These are phyloP conservation scores for Globisporangium acanthophoron DNA, from an alignment of 352 stramenopile species.

Conservation along the genomic window DNA sequence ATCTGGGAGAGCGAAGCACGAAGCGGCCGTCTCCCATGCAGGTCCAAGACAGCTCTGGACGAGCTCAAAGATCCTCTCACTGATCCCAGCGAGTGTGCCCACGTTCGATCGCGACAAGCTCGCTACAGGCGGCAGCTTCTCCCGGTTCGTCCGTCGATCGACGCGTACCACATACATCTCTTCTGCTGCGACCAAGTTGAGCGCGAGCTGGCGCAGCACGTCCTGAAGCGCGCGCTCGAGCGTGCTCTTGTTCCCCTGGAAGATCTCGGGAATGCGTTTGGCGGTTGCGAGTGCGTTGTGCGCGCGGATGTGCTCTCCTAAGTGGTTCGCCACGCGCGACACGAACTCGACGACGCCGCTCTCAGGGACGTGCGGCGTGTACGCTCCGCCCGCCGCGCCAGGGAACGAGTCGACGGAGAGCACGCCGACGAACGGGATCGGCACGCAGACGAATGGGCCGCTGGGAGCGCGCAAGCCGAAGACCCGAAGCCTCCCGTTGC, in stretches of 20 bases:
- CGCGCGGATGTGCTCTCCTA: conserved; percentile 42
- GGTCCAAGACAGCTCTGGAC: conserved; percentile 5
- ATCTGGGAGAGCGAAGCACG: conserved; percentile 10
- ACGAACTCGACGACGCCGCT: conserved; percentile 50
- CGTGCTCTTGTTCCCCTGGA: conserved; percentile 55
- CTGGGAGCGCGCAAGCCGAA: conserved; percentile 15
- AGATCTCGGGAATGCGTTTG: conserved; percentile 29
- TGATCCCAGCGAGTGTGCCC: background rate
- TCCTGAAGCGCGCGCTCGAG: conserved; percentile 29
- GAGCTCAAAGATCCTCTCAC: background rate
- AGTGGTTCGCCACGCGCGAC: conserved; percentile 30
- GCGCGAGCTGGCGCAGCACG: conserved; percentile 27
- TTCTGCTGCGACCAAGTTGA: conserved; percentile 35
- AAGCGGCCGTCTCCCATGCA: background rate
- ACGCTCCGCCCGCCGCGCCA: conserved; percentile 45
- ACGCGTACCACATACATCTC: conserved; percentile 33
- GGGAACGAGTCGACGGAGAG: conserved; percentile 61
- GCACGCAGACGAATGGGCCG: conserved; percentile 56
- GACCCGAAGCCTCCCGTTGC: conserved; percentile 18
- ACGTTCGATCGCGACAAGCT: background rate
- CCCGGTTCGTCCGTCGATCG: background rate
- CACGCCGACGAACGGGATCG: conserved; percentile 66
- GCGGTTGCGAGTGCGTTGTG: conserved; percentile 15
- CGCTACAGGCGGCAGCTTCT: background rate
- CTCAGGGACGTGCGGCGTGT: conserved; percentile 43